Percentiles rank a stretch among this genome's conserved stretches.
phyloP scores from a whole-genome alignment of 257 asterid genomes.

The Scutellaria minor region DNA sequence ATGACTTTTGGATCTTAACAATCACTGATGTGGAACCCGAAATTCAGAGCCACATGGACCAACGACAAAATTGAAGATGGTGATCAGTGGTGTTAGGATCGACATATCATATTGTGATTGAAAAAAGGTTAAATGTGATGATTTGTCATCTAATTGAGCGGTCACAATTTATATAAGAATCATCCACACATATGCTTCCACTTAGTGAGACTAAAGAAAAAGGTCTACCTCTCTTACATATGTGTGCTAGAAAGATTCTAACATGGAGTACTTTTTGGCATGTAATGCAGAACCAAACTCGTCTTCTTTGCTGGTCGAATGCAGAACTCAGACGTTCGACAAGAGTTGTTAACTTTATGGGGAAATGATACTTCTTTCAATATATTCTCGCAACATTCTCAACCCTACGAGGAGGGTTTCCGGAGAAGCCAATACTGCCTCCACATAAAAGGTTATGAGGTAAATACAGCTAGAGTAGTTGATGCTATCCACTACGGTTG shows the following conservation, averaged over 20 bases:
- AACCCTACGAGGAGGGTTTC: conserved; percentile 73
- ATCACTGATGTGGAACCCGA: too few relatives aligned
- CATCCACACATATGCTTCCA: too few relatives aligned
- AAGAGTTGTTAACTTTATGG: conserved; percentile 56
- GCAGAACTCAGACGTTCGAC: conserved; percentile 64
- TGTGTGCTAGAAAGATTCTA: background rate
- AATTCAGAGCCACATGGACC: too few relatives aligned
- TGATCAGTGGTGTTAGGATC: too few relatives aligned
- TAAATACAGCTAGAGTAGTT: conserved; percentile 80
- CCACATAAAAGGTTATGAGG: conserved; percentile 84
- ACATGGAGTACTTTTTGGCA: conserved; percentile 13
- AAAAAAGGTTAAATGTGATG: too few relatives aligned
- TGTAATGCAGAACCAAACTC: conserved; percentile 56
- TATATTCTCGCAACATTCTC: conserved; percentile 56
- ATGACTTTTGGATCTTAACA: too few relatives aligned
- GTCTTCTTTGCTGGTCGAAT: conserved; percentile 77
- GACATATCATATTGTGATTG: too few relatives aligned
- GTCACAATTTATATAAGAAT: too few relatives aligned
- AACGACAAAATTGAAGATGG: too few relatives aligned
- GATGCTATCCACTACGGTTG: conserved; percentile 83
- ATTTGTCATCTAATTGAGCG: too few relatives aligned
- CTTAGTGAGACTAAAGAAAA: too few relatives aligned
- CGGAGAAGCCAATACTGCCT: conserved; percentile 74
- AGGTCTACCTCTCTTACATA: too few relatives aligned
- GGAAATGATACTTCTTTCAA: conserved; percentile 59